Conservation (phyloP, 306 rosid genomes). For the Urtica urens region DNA sequence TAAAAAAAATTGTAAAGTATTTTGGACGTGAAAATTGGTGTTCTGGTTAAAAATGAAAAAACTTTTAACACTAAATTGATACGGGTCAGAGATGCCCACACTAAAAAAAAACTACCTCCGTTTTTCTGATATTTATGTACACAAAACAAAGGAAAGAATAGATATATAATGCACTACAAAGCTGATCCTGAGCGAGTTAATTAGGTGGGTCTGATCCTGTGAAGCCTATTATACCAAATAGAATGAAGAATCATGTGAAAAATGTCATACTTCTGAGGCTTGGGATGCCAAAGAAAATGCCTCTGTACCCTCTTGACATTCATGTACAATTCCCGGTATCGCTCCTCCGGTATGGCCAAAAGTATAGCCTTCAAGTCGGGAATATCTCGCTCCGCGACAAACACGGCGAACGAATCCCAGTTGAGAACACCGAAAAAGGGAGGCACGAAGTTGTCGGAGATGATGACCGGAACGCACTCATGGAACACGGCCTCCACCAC, state of each 20-base stretch:
- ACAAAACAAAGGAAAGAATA: too few species aligned
- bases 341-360: constrained; percentile 54
- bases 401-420: constrained; percentile 91
- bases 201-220: constrained; percentile 29
- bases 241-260: constrained; percentile 94
- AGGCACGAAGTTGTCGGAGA: constrained; percentile 92
- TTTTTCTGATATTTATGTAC: too few species aligned
- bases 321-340: constrained; percentile 60
- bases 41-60: too few species aligned
- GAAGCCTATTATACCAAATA: constrained; percentile 64
- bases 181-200: too few species aligned
- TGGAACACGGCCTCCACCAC: constrained; percentile 75
- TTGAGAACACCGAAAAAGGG: constrained; percentile 71
- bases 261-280: constrained; percentile 75
- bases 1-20: too few species aligned
- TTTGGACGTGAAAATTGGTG: too few species aligned
- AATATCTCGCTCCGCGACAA: constrained; percentile 62
- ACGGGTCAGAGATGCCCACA: too few species aligned
- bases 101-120: too few species aligned
- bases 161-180: too few species aligned
- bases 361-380: constrained; percentile 66
- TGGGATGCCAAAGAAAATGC: constrained; percentile 84
- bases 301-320: constrained; percentile 68
- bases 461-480: constrained; percentile 82
- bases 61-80: too few species aligned